A percentile compares a stretch with the other conserved stretches of the same genome.
These are phyloP conservation scores for Colletotrichum sp. DNA, from an alignment of 2,329 filamentous ascomycete species.

Conservation along the genomic window DNA sequence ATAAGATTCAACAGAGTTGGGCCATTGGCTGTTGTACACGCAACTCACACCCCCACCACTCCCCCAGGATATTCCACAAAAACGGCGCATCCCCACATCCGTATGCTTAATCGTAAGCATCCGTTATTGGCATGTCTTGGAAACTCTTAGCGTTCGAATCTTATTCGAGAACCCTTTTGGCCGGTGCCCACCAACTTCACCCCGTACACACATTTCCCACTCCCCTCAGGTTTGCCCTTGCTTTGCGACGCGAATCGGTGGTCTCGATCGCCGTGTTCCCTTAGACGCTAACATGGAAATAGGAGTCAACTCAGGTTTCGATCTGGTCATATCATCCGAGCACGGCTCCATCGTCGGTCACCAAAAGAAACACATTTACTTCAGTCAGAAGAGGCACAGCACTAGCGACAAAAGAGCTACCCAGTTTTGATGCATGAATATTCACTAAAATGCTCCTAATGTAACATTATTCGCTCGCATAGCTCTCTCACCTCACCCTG, in stretches of 20 bases:
- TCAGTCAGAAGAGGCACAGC: not conserved
- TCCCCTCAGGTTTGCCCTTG: not conserved
- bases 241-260: not conserved
- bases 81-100: not conserved
- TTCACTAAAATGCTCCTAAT: not conserved
- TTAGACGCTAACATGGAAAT: not conserved
- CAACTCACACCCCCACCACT: not conserved
- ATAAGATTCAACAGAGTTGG: not conserved
- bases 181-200: not conserved
- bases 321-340: not conserved
- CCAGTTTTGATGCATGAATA: not conserved
- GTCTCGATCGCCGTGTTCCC: not conserved
- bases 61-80: not conserved
- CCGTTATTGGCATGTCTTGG: not conserved
- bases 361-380: not conserved
- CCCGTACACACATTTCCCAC: not conserved
- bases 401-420: not conserved
- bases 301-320: not conserved
- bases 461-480: not conserved
- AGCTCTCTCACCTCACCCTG: not conserved
- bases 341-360: not conserved
- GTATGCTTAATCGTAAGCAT: not conserved
- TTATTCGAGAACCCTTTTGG: not conserved
- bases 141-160: not conserved
- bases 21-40: not conserved